Evolutionary conservation across 257 asterid genomes (phyloP).

Genomic region (Mentha longifolia): DNA sequence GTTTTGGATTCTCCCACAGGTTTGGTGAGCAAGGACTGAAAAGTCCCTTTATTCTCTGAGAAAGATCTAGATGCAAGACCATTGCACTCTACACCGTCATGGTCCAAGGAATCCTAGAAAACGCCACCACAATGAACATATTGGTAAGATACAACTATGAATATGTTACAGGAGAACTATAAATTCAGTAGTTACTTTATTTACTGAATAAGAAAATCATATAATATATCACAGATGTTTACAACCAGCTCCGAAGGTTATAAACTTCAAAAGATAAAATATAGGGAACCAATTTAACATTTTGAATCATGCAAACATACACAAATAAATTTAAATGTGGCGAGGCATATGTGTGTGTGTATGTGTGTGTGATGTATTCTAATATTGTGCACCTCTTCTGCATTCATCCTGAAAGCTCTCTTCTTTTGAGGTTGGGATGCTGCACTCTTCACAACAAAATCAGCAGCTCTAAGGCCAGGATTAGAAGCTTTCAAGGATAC

Average conservation of each 20-base stretch:
- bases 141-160: neutral
- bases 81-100: conserved; percentile 50
- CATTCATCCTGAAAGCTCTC: conserved; percentile 72
- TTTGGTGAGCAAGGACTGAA: conserved; percentile 32
- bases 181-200: neutral
- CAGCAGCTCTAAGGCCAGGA: conserved; percentile 19
- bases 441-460: conserved; percentile 37
- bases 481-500: conserved; percentile 33
- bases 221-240: neutral
- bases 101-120: conserved; percentile 56
- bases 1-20: conserved; percentile 40
- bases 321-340: neutral
- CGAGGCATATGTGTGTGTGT: neutral
- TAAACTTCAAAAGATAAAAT: neutral
- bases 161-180: neutral
- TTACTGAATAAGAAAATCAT: neutral
- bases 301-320: neutral
- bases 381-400: conserved; percentile 62
- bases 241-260: neutral
- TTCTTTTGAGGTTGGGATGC: conserved; percentile 56
- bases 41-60: conserved; percentile 38
- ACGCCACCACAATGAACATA: conserved; percentile 6
- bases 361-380: neutral
- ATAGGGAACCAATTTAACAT: neutral
- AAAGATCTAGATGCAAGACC: conserved; percentile 43